phyloP scores from a whole-genome alignment of 768 basidiomycete genomes.

The Lyophyllum semitale region DNA sequence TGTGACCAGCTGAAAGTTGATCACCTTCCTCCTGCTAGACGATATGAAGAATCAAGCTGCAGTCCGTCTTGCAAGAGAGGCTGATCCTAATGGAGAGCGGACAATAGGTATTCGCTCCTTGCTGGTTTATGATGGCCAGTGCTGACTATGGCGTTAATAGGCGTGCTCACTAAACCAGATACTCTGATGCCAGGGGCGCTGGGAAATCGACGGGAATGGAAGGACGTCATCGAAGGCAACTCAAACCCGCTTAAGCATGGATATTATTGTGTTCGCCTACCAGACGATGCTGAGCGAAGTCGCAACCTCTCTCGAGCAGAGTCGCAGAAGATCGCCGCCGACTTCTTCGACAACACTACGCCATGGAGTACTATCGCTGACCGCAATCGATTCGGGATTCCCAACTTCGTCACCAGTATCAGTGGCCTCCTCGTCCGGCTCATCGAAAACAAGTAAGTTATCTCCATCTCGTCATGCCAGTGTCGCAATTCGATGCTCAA shows the following conservation, averaged over 20 bases:
- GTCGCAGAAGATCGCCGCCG: slow-evolving; percentile 34
- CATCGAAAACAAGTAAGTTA: slow-evolving; percentile 58
- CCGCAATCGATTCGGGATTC: slow-evolving; percentile 55
- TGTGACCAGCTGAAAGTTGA: not conserved
- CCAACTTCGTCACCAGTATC: slow-evolving; percentile 51
- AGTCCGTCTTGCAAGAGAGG: slow-evolving; percentile 49
- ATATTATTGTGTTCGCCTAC: slow-evolving; percentile 69
- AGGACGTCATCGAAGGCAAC: slow-evolving; percentile 51
- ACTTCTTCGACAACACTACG: slow-evolving; percentile 46
- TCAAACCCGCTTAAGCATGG: slow-evolving; percentile 50
- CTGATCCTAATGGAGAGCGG: slow-evolving; percentile 54
- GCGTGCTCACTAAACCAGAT: slow-evolving; percentile 74
- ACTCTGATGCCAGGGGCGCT: slow-evolving; percentile 44
- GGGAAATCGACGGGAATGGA: slow-evolving; percentile 45
- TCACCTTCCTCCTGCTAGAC: slow-evolving; percentile 35
- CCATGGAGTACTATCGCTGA: slow-evolving; percentile 58
- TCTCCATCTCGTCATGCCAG: not conserved
- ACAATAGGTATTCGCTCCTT: slow-evolving; percentile 55
- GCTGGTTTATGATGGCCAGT: not conserved
- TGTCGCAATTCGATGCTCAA: not conserved
- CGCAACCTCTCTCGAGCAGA: slow-evolving; percentile 34
- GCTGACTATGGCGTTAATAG: slow-evolving; percentile 28
- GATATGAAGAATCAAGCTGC: slow-evolving; percentile 71
- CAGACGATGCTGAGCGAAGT: slow-evolving; percentile 56
- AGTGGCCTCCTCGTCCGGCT: slow-evolving; percentile 51